Conservation (phyloP, 352 stramenopile species). For the Globisporangium radiosum region DNA sequence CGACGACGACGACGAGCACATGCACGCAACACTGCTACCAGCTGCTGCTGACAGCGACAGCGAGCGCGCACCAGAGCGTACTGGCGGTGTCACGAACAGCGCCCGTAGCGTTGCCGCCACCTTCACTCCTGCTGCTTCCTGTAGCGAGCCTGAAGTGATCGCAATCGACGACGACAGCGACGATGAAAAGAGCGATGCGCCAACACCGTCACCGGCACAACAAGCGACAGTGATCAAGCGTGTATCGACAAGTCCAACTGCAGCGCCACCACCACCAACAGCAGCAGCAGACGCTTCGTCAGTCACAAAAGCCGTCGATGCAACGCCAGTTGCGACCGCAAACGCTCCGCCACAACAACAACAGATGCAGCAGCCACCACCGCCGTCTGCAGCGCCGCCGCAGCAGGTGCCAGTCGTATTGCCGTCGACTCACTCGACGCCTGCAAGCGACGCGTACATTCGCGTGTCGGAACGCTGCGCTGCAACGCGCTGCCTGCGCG, state of each 20-base stretch:
- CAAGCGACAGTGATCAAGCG: not conserved
- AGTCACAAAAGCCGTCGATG: not conserved
- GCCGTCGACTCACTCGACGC: slow-evolving; percentile 3
- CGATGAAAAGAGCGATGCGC: not conserved
- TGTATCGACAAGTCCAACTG: slow-evolving; percentile 1
- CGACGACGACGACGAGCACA: slow-evolving; percentile 15
- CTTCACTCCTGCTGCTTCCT: not conserved
- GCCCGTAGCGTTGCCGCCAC: not conserved
- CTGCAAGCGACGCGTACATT: slow-evolving; percentile 37
- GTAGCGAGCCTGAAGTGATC: not conserved
- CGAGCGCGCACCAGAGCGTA: not conserved
- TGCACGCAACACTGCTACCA: slow-evolving; percentile 14
- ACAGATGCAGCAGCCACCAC: not conserved
- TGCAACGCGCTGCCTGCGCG: slow-evolving; percentile 55
- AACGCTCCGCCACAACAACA: not conserved
- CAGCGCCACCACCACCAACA: not conserved
- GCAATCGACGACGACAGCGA: not conserved
- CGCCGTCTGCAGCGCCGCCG: not conserved
- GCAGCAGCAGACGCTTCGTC: not conserved
- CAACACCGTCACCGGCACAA: slow-evolving; percentile 1
- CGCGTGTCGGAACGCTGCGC: slow-evolving; percentile 60
- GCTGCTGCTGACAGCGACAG: not conserved
- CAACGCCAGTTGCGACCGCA: not conserved
- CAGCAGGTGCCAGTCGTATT: slow-evolving; percentile 1
- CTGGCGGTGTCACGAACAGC: not conserved